These are phyloP conservation scores for Phytophthora litchii DNA, from an alignment of 352 stramenopile species.

Conservation along the genomic window DNA sequence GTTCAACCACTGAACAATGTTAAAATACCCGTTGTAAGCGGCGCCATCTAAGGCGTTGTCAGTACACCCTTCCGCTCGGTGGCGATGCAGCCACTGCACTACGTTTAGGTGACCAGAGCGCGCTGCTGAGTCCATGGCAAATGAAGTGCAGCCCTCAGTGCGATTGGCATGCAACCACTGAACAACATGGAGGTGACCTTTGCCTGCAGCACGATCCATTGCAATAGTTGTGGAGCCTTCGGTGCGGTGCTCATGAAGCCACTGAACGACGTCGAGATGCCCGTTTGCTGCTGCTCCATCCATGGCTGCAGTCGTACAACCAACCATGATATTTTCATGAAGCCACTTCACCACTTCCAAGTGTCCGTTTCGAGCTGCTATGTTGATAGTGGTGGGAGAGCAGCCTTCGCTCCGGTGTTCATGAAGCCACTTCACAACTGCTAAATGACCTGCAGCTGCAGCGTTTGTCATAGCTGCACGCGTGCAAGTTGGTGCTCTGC, in stretches of 20 bases:
- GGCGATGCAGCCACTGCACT: neutral
- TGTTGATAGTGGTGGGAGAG: conserved; percentile 3
- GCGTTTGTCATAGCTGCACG: conserved; percentile 4
- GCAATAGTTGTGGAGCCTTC: conserved; percentile 3
- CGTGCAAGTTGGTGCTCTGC: conserved; percentile 9
- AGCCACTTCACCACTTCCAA: neutral
- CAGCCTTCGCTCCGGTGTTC: conserved; percentile 1
- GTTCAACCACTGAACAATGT: conserved; percentile 5
- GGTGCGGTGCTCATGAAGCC: neutral
- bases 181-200: conserved; percentile 2
- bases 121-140: conserved; percentile 5
- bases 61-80: neutral
- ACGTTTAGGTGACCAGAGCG: neutral
- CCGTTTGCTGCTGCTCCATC: conserved; percentile 1
- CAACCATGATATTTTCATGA: neutral
- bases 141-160: neutral
- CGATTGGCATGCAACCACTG: conserved; percentile 8
- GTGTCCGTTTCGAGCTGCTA: conserved; percentile 4
- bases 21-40: conserved; percentile 8
- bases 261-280: conserved; percentile 14
- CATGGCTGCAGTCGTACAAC: conserved; percentile 11
- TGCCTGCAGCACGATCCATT: conserved; percentile 6
- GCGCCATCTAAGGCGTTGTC: conserved; percentile 2
- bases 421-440: conserved; percentile 11
- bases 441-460: conserved; percentile 3